These are phyloP conservation scores for Colletotrichum simmondsii DNA, from an alignment of 2,329 filamentous ascomycete genomes.

Conservation along the genomic window DNA sequence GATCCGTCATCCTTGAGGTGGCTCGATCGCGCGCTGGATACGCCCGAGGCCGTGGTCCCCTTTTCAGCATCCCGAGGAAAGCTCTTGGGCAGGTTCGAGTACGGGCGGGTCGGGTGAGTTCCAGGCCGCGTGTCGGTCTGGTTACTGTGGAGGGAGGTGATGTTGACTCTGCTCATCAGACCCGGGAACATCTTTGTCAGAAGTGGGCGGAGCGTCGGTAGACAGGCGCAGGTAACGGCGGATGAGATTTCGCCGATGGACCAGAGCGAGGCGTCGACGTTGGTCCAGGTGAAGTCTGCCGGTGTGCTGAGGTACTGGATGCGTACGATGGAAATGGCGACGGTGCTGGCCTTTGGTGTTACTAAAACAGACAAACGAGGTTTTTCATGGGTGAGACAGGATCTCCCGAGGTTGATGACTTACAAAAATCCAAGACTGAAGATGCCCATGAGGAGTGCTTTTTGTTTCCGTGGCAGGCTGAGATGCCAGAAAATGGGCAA, in stretches of 20 bases:
- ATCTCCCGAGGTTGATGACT: slow-evolving; percentile 9
- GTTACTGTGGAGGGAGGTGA: slow-evolving; percentile 21
- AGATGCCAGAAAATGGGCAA: slow-evolving; percentile 40
- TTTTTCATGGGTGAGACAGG: too few relatives aligned
- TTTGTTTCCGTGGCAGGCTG: slow-evolving; percentile 37
- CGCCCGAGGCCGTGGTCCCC: background rate
- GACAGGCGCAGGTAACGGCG: slow-evolving; percentile 38
- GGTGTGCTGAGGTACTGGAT: slow-evolving; percentile 35
- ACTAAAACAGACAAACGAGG: background rate
- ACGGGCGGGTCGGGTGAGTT: slow-evolving; percentile 9
- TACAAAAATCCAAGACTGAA: slow-evolving; percentile 44
- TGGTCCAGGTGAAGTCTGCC: slow-evolving; percentile 38
- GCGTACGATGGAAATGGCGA: slow-evolving; percentile 38
- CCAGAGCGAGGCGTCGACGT: slow-evolving; percentile 38
- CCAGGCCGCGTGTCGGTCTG: slow-evolving; percentile 10
- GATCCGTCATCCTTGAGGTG: slow-evolving; percentile 12
- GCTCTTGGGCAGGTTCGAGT: slow-evolving; percentile 1
- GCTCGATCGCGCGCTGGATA: slow-evolving; percentile 13
- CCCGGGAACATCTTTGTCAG: slow-evolving; percentile 27
- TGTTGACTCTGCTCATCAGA: slow-evolving; percentile 24
- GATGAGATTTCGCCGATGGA: slow-evolving; percentile 39
- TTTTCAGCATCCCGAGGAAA: slow-evolving; percentile 15
- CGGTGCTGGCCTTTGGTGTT: slow-evolving; percentile 32
- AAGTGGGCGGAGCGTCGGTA: slow-evolving; percentile 39
- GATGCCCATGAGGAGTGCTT: slow-evolving; percentile 39